Percentiles rank a stretch among this genome's conserved stretches.
Conservation (phyloP, 2,329 filamentous ascomycete species). For the Alternaria sp. region DNA sequence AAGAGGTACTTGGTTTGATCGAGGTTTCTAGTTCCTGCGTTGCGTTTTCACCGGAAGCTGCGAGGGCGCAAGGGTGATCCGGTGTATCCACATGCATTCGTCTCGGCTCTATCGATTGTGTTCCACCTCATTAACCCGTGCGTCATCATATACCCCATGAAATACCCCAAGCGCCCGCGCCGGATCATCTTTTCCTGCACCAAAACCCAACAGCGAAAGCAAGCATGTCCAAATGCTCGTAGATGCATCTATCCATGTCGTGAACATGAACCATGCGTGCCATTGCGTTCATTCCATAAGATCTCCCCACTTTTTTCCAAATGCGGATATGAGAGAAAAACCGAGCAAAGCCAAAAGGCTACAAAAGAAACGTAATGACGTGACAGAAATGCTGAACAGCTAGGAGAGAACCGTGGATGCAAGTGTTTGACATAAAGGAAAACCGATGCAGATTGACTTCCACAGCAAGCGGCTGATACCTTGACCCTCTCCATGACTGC, state of each 20-base stretch:
- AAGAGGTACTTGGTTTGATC: conserved; percentile 15
- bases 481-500: conserved; percentile 22
- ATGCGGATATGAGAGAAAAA: conserved; percentile 27
- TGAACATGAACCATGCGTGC: conserved; percentile 16
- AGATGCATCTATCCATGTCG: conserved; percentile 17
- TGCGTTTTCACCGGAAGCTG: conserved; percentile 26
- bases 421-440: conserved; percentile 21
- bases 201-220: conserved; percentile 37
- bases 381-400: conserved; percentile 9
- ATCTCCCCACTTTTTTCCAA: conserved; percentile 22
- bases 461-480: conserved; percentile 17
- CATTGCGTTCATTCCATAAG: conserved; percentile 18
- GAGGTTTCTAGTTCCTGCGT: conserved; percentile 18
- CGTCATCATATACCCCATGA: conserved; percentile 36
- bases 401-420: conserved; percentile 9
- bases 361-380: conserved; percentile 25
- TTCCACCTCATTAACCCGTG: conserved; percentile 28
- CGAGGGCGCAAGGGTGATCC: conserved; percentile 21
- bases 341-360: conserved; percentile 23
- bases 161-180: conserved; percentile 44
- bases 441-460: conserved; percentile 23
- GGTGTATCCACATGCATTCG: conserved; percentile 31
- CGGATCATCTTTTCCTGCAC: conserved; percentile 31
- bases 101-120: conserved; percentile 21
- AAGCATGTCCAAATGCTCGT: conserved; percentile 28